Evolutionary conservation across 2,329 filamentous ascomycete species (phyloP).

Genomic region (Chrysosporium keratinophilum): DNA sequence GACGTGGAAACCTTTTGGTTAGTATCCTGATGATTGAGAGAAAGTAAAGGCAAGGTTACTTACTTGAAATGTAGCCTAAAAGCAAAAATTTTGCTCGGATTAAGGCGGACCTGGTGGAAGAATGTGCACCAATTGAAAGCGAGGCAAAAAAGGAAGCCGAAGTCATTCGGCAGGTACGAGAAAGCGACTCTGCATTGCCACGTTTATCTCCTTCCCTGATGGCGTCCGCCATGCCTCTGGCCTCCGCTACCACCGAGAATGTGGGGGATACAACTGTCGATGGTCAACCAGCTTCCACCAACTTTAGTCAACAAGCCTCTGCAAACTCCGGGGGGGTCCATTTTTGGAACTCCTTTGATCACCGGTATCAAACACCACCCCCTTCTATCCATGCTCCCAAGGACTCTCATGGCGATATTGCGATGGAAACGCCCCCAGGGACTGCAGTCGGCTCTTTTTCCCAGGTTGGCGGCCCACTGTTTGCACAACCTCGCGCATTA

Average conservation of each 20-base stretch:
- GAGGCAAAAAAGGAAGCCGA: constrained; percentile 87
- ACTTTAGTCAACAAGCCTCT: constrained; percentile 64
- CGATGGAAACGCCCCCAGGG: constrained; percentile 34
- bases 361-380: constrained; percentile 56
- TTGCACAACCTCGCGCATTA: constrained; percentile 18
- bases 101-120: constrained; percentile 77
- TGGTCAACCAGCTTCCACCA: constrained; percentile 45
- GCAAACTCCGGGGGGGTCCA: constrained; percentile 61
- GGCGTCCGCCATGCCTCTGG: constrained; percentile 21
- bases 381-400: constrained; percentile 31
- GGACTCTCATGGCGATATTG: constrained; percentile 31
- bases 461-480: background rate
- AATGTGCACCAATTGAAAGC: constrained; percentile 74
- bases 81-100: constrained; percentile 93
- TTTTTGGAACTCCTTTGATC: constrained; percentile 73
- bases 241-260: constrained; percentile 15
- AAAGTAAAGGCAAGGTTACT: background rate
- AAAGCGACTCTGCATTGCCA: constrained; percentile 62
- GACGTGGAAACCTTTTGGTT: constrained; percentile 80
- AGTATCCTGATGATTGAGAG: constrained; percentile 26
- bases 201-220: constrained; percentile 39
- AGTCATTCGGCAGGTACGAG: constrained; percentile 87
- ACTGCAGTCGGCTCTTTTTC: constrained; percentile 16
- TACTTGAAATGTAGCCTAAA: constrained; percentile 58
- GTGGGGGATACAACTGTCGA: constrained; percentile 20